Base-by-base conservation (phyloP, 2,329 filamentous ascomycete genomes). In the Tolypocladium guangdongense region DNA sequence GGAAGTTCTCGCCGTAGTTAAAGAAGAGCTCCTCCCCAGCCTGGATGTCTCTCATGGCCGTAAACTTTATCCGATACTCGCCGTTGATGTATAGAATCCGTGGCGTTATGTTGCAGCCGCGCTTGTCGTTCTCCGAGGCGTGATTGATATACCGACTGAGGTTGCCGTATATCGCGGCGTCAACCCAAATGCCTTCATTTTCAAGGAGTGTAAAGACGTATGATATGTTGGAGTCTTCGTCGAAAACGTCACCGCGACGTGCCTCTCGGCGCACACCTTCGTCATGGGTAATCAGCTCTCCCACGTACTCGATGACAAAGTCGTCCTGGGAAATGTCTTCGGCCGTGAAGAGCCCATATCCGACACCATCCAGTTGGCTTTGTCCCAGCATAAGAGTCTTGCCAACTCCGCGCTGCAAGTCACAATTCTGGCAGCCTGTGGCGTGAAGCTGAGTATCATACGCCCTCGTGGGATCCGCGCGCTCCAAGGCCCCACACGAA, bases 91-190 rank as follows among this genome's bases (percentile, higher is more conserved):
- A 81, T 18, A 86, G 68, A 52, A 89, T 84, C 54, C 80, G 79
- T 2, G 87, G 80, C 18, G 73, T 77, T 55, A 83, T 80, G 58
- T 84, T 82, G 63, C 84, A 83, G 52, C 87, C 64, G 58, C 72
- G 61, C 56, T 72, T 72, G 56, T 76, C 71, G 46, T 68, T 66
- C 49, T 76, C 73, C 1, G 76, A 75, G 16, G 86, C 84, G 61
- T 92, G 87, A 66, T 95, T 93, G 66, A 93, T 89, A 68, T 90
- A 93, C 4, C 89, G 82, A 48, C 86, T 84, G 58, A 91, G 83
- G 65, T 92, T 93, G 50, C 88, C 88, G 58, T 86, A 86, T 43
- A 83, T 82, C 22, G 86, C 87, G 7, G 84, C 84, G 63, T 93
- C 89, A 20, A 93, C 78, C 80, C 80, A 83, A 38, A 81, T 81